Conservation (phyloP, 305 asterid species). For the Fraxinus nigra region DNA sequence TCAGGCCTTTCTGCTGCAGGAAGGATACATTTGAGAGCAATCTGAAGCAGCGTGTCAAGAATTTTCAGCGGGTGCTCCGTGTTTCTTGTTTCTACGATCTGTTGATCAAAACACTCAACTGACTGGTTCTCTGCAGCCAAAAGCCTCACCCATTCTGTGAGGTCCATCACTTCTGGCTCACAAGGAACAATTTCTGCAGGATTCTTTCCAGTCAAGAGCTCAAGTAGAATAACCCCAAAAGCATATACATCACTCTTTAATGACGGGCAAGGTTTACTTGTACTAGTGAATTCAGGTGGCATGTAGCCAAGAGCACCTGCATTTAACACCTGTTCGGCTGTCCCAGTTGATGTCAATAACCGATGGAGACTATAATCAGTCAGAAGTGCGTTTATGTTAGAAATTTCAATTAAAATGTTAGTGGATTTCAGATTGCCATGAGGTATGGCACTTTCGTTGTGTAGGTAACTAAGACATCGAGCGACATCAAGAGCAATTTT, state of each 20-base stretch:
- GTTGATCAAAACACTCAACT: constrained; percentile 55
- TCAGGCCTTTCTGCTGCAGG: constrained; percentile 81
- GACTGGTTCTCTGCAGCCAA: constrained; percentile 60
- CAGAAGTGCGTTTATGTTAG: constrained; percentile 45
- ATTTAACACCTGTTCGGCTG: constrained; percentile 72
- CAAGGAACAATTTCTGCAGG: constrained; percentile 59
- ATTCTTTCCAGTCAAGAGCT: constrained; percentile 66
- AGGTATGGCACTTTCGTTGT: constrained; percentile 78
- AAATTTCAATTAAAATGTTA: constrained; percentile 56
- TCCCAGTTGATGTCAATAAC: constrained; percentile 69
- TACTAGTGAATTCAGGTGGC: constrained; percentile 82
- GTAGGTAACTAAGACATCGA: constrained; percentile 71
- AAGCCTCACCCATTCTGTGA: constrained; percentile 72
- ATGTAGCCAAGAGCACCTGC: constrained; percentile 82
- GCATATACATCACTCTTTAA: constrained; percentile 85
- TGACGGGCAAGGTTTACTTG: constrained; percentile 72
- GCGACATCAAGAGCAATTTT: constrained; percentile 63
- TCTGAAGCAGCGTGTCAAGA: constrained; percentile 50
- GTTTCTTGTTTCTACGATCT: constrained; percentile 28
- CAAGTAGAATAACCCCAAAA: constrained; percentile 67
- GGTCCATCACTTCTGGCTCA: constrained; percentile 48
- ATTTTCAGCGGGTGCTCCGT: constrained; percentile 21
- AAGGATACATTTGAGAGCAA: constrained; percentile 68
- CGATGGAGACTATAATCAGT: constrained; percentile 86
- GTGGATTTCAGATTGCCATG: constrained; percentile 91